Base-by-base conservation (phyloP, 1,284 basidiomycete species). In the Trichosporon faecale region DNA sequence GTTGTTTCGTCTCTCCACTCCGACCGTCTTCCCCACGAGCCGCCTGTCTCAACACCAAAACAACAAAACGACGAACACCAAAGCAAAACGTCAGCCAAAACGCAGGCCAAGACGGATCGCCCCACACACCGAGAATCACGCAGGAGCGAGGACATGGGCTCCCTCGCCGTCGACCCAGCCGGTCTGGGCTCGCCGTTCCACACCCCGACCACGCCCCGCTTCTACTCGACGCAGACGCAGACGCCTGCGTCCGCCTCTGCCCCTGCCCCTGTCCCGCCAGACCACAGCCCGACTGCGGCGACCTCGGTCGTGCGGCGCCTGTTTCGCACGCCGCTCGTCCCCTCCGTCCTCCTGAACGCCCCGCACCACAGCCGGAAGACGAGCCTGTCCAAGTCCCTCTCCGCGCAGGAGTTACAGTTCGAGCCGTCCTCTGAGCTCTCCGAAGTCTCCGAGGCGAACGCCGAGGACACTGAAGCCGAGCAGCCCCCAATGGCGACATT, bases 171-270 rank as follows among this genome's bases (percentile, higher is more conserved):
- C 57, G 57, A 31, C 29, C 57, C 57, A 61, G 57, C 57, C 33
- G 57, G 57, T 12, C 66, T 70, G 29, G 69, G 64, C 31, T 68
- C 66, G 21, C 69, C 69, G 12, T 70, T 70, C 64, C 52, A 67
- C 64, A 70, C 69, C 2, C 69, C 69, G 5, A 65, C 55, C 1
- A 14, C 52, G 4, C 60, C 49, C 18, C 69, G 69, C 12, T 21
- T 14, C 40, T 60, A 31, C 11, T 4, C 40, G 12, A 31, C 27
- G 14, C 37, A 35, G n/a, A 25, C 64, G 2, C 21, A 35, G n/a
- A 25, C 64, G 2, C 21, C 61, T 23, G 57, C 61, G 4, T 55
- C 57, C 1, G 55, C 21, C 64, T 27, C 68, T 25, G 29, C 25
- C 14, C 33, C 66, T 16, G 27, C 18, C 14, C 5, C 57, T 3